A percentile compares a stretch with the other conserved stretches of the same genome.
phyloP scores from a whole-genome alignment of 306 rosid genomes.

The Argentina anserina region DNA sequence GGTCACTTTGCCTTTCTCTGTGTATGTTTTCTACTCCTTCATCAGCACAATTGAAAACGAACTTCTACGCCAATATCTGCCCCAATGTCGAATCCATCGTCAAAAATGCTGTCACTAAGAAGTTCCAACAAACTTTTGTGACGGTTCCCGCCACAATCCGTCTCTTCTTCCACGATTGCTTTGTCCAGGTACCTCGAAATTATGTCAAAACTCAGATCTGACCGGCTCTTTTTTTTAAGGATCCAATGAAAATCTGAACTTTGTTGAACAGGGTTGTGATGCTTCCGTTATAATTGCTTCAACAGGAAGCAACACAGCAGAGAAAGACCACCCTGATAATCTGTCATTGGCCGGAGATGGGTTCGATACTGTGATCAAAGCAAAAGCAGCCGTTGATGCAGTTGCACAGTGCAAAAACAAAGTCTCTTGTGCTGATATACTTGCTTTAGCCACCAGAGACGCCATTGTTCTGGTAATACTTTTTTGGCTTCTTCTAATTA shows the following conservation, averaged over 20 bases:
- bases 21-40: constrained; percentile 36
- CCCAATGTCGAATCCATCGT: constrained; percentile 78
- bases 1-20: constrained; percentile 38
- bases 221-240: not conserved
- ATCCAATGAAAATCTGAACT: not conserved
- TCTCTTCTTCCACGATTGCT: constrained; percentile 92
- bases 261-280: constrained; percentile 66
- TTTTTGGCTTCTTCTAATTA: not conserved
- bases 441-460: constrained; percentile 76
- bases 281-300: constrained; percentile 55
- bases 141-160: constrained; percentile 86
- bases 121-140: constrained; percentile 71
- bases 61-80: constrained; percentile 60
- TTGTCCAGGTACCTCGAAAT: constrained; percentile 50
- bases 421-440: constrained; percentile 87
- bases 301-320: constrained; percentile 49
- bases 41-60: constrained; percentile 52
- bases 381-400: constrained; percentile 75
- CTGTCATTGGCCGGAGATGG: constrained; percentile 88
- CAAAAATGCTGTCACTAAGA: constrained; percentile 50
- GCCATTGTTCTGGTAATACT: constrained; percentile 49
- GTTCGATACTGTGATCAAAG: constrained; percentile 71
- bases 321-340: constrained; percentile 76
- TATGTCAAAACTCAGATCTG: not conserved
- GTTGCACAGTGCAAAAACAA: constrained; percentile 53